A percentile compares a stretch with the other conserved stretches of the same genome.
These are phyloP conservation scores for Starmerella floris DNA, from an alignment of 805 yeast species.

Conservation along the genomic window DNA sequence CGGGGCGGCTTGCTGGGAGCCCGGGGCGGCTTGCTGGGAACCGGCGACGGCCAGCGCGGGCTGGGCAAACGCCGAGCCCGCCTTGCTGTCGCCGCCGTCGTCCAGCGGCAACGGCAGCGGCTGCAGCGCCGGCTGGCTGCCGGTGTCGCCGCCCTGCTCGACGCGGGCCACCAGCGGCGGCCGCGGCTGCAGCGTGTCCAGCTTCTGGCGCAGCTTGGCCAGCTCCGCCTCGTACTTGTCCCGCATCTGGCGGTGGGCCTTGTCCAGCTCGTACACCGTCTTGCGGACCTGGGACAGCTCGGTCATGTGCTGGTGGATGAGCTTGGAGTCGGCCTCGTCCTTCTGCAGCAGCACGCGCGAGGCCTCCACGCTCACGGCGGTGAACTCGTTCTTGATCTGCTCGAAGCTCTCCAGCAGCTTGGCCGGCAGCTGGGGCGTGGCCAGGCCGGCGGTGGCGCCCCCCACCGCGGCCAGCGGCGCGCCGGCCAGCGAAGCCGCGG, in stretches of 20 bases:
- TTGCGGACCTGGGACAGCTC: constrained; percentile 91
- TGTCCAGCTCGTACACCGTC: constrained; percentile 84
- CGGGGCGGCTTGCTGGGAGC: no score
- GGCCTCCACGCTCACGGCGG: constrained; percentile 72
- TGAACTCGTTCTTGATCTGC: constrained; percentile 84
- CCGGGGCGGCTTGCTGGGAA: no score
- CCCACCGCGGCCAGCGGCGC: background rate
- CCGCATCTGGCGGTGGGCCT: constrained; percentile 87
- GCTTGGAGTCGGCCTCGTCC: constrained; percentile 78
- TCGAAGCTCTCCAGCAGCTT: constrained; percentile 69
- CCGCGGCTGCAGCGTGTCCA: constrained; percentile 35
- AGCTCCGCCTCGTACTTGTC: constrained; percentile 94
- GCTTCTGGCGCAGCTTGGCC: constrained; percentile 66
- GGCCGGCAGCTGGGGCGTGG: constrained; percentile 10
- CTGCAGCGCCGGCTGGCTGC: constrained; percentile 4
- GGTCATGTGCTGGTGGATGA: constrained; percentile 69
- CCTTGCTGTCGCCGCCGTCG: background rate
- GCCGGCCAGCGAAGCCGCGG: background rate
- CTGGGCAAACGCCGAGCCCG: background rate
- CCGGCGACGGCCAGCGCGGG: no score
- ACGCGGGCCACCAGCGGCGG: constrained; percentile 9
- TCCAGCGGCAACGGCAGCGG: constrained; percentile 3
- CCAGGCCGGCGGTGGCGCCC: background rate
- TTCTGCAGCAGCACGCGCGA: constrained; percentile 74
- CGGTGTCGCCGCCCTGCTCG: constrained; percentile 1